These are phyloP conservation scores for Pancytospora epiphaga DNA, from an alignment of 371 early-diverging fungal genomes.

Conservation along the genomic window DNA sequence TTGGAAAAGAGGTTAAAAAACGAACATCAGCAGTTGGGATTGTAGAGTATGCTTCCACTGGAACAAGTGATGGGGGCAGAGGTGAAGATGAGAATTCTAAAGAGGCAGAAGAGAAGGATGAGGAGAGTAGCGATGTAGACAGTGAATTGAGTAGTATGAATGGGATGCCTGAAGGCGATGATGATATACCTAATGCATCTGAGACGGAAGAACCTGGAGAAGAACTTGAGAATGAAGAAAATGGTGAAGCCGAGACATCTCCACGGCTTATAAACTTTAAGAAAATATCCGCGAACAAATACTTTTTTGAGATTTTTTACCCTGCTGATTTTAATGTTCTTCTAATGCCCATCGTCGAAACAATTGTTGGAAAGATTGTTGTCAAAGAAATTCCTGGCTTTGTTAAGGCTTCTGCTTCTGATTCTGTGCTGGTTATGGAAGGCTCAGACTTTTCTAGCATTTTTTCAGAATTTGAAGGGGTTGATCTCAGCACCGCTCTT, in stretches of 20 bases:
- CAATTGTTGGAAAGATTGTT: conserved; percentile 19
- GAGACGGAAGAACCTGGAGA: conserved; percentile 48
- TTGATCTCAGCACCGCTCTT: conserved; percentile 69
- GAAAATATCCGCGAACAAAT: conserved; percentile 10
- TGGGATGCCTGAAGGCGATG: conserved; percentile 49
- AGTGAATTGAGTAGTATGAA: conserved; percentile 44
- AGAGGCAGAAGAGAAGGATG: conserved; percentile 29
- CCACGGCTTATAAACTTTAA: conserved; percentile 27
- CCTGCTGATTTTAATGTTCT: conserved; percentile 39
- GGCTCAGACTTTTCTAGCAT: conserved; percentile 31
- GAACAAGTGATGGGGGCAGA: conserved; percentile 1
- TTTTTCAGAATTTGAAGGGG: conserved; percentile 61
- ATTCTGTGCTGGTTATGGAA: conserved; percentile 25
- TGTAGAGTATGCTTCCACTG: conserved; percentile 14
- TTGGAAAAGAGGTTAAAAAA: conserved; percentile 48
- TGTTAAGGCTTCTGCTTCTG: conserved; percentile 7
- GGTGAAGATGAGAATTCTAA: conserved; percentile 17
- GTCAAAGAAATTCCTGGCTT: conserved; percentile 37
- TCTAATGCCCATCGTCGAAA: conserved; percentile 40
- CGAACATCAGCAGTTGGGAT: conserved; percentile 7
- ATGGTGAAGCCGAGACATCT: conserved; percentile 10
- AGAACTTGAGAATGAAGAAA: conserved; percentile 28
- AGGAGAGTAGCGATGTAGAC: neutral
- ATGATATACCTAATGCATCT: conserved; percentile 45
- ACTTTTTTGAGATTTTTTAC: conserved; percentile 37